phyloP scores from a whole-genome alignment of 139 green algal genomes.

The Nannochloris sp. region DNA sequence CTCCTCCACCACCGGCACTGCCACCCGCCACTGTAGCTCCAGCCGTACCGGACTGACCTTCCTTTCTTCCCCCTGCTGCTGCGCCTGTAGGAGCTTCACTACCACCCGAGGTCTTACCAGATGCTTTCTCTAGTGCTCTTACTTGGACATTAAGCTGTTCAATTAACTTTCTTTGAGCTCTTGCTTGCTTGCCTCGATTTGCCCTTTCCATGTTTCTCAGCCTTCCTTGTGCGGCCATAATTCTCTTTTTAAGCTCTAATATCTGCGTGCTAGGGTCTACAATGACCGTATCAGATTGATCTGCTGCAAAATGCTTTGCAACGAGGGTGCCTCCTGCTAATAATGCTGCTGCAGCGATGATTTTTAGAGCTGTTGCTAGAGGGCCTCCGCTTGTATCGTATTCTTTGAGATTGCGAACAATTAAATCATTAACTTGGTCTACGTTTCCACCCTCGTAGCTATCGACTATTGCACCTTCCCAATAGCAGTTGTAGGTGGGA shows the following conservation, averaged over 20 bases:
- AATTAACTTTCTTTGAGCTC: conserved; percentile 3
- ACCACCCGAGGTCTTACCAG: background rate
- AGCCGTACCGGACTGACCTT: background rate
- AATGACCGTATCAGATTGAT: background rate
- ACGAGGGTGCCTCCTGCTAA: background rate
- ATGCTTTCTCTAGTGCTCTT: background rate
- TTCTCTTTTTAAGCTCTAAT: conserved; percentile 2
- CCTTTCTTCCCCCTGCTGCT: background rate
- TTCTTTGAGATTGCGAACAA: background rate
- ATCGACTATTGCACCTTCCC: conserved; percentile 2
- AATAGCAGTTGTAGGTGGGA: conserved; percentile 13
- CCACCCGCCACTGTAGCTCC: too few species aligned
- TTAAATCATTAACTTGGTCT: background rate
- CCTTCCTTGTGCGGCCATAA: background rate
- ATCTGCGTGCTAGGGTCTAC: background rate
- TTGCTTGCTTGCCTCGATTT: conserved; percentile 8
- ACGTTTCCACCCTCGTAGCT: background rate
- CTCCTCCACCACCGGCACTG: background rate
- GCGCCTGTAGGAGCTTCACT: too few species aligned
- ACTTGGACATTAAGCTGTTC: background rate
- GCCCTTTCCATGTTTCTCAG: conserved; percentile 7
- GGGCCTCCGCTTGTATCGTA: background rate
- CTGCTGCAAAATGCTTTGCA: background rate
- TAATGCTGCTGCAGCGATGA: background rate
- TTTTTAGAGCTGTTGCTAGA: background rate